Base-by-base conservation (phyloP, 371 early-diverging fungal species). In the Rhizopus stolonifer region DNA sequence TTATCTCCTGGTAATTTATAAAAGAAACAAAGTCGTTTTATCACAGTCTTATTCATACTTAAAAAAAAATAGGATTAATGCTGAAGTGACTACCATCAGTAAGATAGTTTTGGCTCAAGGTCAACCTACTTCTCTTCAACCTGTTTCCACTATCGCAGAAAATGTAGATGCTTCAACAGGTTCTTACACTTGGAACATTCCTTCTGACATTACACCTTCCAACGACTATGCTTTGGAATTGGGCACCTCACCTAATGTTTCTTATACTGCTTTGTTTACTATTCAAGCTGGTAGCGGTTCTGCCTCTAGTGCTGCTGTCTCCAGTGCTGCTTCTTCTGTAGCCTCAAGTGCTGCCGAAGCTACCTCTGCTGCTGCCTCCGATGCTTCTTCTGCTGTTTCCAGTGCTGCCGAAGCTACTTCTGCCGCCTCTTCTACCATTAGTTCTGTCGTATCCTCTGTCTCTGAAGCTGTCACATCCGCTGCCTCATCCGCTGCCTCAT, bases 1-100 rank as follows among this genome's bases (percentile, higher is more conserved):
- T 38, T 19, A 68, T 72, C 39, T 49, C 49, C 47, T 69, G 67
- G 71, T 66, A 57, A 29, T n/a, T n/a, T n/a, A n/a, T n/a, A n/a
- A n/a, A n/a, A n/a, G n/a, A n/a, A n/a, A n/a, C n/a, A n/a, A n/a
- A n/a, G n/a, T n/a, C n/a, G n/a, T n/a, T n/a, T n/a, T n/a, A n/a
- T n/a, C n/a, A n/a, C n/a, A n/a, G n/a, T n/a, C n/a, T n/a, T n/a
- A n/a, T n/a, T n/a, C n/a, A n/a, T n/a, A n/a, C n/a, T n/a, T n/a
- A n/a, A n/a, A n/a, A n/a, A n/a, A n/a, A n/a, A n/a, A n/a, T 34
- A 63, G 63, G 58, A 48, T 65, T 24, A 32, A 60, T n/a, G 54
- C 56, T 18, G 15, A 15, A 10, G 49, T 52, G 10, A 33, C 33
- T 31, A 24, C 45, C n/a, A 66, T 66, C 36, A 32, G 62, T 19